A percentile compares a stretch with the other conserved stretches of the same genome.
Conservation (phyloP, 352 stramenopile genomes). For the Globisporangium middletonii region DNA sequence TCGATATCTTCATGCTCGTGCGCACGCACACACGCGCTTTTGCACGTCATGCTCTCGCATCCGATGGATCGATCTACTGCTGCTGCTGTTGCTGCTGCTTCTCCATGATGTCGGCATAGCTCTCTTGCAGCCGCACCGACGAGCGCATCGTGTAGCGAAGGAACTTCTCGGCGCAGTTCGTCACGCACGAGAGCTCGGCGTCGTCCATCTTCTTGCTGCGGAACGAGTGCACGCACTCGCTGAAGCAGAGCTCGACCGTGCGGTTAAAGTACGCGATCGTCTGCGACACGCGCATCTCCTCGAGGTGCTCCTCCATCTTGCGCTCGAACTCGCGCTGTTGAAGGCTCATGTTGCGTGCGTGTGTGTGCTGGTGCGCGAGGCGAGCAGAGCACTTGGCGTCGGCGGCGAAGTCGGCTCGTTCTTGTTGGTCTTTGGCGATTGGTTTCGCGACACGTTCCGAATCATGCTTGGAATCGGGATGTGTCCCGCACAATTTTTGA, state of each 20-base stretch:
- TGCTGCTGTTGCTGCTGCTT: slow-evolving; percentile 67
- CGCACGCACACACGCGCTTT: too few relatives aligned
- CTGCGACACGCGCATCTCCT: slow-evolving; percentile 89
- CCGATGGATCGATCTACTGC: slow-evolving; percentile 7
- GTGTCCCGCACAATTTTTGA: too few relatives aligned
- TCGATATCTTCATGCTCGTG: too few relatives aligned
- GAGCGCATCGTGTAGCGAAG: slow-evolving; percentile 89
- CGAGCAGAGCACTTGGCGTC: too few relatives aligned
- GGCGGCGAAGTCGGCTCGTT: neutral
- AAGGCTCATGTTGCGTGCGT: slow-evolving; percentile 32
- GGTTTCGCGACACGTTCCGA: slow-evolving; percentile 1
- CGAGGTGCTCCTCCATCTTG: slow-evolving; percentile 89
- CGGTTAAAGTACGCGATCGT: slow-evolving; percentile 87
- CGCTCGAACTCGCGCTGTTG: slow-evolving; percentile 79
- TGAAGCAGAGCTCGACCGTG: slow-evolving; percentile 88
- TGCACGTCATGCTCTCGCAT: too few relatives aligned
- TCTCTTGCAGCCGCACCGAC: slow-evolving; percentile 84
- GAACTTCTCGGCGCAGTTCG: slow-evolving; percentile 88
- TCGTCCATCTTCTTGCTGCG: slow-evolving; percentile 89
- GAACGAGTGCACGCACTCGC: slow-evolving; percentile 87
- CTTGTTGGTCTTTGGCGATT: slow-evolving; percentile 3
- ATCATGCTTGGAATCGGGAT: too few relatives aligned
- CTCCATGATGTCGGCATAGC: slow-evolving; percentile 84
- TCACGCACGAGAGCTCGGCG: slow-evolving; percentile 86
- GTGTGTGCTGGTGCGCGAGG: neutral